These are phyloP conservation scores for Lablab purpureus DNA, from an alignment of 306 rosid genomes.

Conservation along the genomic window DNA sequence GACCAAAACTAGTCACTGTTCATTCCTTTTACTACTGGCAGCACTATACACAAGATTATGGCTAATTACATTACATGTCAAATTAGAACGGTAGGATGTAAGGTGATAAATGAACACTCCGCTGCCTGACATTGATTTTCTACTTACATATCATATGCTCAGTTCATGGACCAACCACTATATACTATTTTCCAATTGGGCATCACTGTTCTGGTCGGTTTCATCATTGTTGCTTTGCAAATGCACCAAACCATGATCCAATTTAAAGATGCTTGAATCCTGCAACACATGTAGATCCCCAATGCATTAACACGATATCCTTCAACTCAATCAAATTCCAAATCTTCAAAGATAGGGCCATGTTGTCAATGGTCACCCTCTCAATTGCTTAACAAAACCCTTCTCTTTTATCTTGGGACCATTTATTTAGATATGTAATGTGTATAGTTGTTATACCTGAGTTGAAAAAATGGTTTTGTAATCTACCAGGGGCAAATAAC, in stretches of 20 bases:
- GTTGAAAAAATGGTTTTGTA: neutral
- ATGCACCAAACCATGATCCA: conserved; percentile 62
- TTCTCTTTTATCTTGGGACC: neutral
- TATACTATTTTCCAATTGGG: conserved; percentile 39
- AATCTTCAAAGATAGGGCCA: neutral
- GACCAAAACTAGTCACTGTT: conserved; percentile 26
- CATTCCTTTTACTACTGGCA: conserved; percentile 23
- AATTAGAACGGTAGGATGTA: conserved; percentile 6
- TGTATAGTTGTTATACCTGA: conserved; percentile 2
- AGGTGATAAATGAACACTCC: neutral
- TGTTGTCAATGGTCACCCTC: neutral
- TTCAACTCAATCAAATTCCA: neutral
- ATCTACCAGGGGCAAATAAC: neutral
- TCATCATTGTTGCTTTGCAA: conserved; percentile 50
- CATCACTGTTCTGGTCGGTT: conserved; percentile 39
- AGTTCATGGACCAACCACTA: conserved; percentile 48
- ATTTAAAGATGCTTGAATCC: conserved; percentile 48
- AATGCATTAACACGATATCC: conserved; percentile 3
- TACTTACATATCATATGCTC: conserved; percentile 26
- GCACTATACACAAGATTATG: conserved; percentile 35
- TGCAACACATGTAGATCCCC: conserved; percentile 44
- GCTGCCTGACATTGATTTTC: conserved; percentile 20
- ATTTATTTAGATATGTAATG: neutral
- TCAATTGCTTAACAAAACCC: neutral
- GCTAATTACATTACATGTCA: conserved; percentile 22